These are phyloP conservation scores for Mycena albidolilacea DNA, from an alignment of 768 basidiomycete species.

Conservation along the genomic window DNA sequence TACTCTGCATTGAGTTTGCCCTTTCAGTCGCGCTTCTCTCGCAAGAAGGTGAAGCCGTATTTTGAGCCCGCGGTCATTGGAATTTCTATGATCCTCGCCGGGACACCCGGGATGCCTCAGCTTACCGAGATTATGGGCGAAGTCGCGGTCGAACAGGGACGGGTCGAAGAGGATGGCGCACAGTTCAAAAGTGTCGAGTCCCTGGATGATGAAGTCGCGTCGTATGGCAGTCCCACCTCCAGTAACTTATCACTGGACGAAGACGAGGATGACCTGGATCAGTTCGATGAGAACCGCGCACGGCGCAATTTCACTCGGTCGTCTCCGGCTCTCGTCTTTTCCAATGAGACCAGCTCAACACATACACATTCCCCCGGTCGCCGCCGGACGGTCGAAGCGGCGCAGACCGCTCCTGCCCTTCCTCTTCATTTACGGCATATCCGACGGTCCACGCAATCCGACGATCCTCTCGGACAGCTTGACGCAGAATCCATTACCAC, in stretches of 20 bases:
- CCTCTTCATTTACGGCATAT: slow-evolving; percentile 71
- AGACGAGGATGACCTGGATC: slow-evolving; percentile 61
- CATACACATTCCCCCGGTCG: slow-evolving; percentile 45
- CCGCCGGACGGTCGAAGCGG: slow-evolving; percentile 70
- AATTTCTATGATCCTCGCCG: slow-evolving; percentile 85
- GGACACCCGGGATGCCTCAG: slow-evolving; percentile 80
- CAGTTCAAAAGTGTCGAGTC: slow-evolving; percentile 65
- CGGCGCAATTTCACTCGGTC: slow-evolving; percentile 35
- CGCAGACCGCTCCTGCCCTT: slow-evolving; percentile 83
- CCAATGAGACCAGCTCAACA: slow-evolving; percentile 38
- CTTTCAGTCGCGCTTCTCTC: slow-evolving; percentile 62
- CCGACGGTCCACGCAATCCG: slow-evolving; percentile 71
- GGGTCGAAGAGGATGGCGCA: slow-evolving; percentile 73
- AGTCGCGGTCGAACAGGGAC: slow-evolving; percentile 92
- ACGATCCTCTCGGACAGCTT: slow-evolving; percentile 83
- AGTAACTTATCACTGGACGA: slow-evolving; percentile 53
- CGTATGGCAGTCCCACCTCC: slow-evolving; percentile 42
- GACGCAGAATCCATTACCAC: slow-evolving; percentile 61
- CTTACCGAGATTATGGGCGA: slow-evolving; percentile 83
- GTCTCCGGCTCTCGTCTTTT: slow-evolving; percentile 35
- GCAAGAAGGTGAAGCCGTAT: slow-evolving; percentile 80
- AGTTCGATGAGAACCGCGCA: slow-evolving; percentile 32
- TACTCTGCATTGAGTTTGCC: slow-evolving; percentile 74
- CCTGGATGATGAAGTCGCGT: slow-evolving; percentile 60
- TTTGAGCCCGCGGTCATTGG: slow-evolving; percentile 86